These are phyloP conservation scores for Tetrahymena thermophila DNA, from an alignment of 73 alveolate genomes.

Conservation along the genomic window DNA sequence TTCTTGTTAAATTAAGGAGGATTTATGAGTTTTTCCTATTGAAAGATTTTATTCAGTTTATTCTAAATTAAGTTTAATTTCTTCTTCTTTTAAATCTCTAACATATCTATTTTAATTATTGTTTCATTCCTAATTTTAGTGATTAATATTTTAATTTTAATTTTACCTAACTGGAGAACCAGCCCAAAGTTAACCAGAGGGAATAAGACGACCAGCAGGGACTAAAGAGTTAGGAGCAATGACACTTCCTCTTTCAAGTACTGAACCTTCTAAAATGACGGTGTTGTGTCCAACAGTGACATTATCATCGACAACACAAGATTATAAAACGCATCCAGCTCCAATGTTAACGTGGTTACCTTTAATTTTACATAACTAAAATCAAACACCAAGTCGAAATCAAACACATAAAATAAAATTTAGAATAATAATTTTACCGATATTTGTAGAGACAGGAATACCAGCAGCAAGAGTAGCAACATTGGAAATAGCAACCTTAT, in stretches of 20 bases:
- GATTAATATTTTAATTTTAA: neutral
- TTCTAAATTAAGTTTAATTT: neutral
- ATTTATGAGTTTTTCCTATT: neutral
- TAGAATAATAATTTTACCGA: conserved; percentile 26
- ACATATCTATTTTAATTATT: neutral
- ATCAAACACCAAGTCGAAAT: too few species aligned
- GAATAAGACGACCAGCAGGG: conserved; percentile 86
- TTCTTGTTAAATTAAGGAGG: neutral
- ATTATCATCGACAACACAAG: conserved; percentile 62
- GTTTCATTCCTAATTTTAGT: neutral
- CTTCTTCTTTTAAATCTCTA: neutral
- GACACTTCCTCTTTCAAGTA: conserved; percentile 63
- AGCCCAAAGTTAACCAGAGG: conserved; percentile 84
- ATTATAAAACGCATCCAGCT: conserved; percentile 52
- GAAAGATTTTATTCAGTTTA: neutral
- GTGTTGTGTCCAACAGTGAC: conserved; percentile 63
- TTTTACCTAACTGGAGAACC: conserved; percentile 70
- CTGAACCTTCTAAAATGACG: conserved; percentile 64
- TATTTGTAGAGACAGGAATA: conserved; percentile 51
- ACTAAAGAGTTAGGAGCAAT: conserved; percentile 63
- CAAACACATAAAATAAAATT: neutral
- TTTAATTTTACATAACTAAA: neutral
- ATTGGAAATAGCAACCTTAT: conserved; percentile 57
- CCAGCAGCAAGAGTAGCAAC: conserved; percentile 63
- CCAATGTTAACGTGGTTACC: conserved; percentile 53